Percentiles rank a stretch among this genome's conserved stretches.
These are phyloP conservation scores for Suillus subluteus DNA, from an alignment of 768 basidiomycete species.

Conservation along the genomic window DNA sequence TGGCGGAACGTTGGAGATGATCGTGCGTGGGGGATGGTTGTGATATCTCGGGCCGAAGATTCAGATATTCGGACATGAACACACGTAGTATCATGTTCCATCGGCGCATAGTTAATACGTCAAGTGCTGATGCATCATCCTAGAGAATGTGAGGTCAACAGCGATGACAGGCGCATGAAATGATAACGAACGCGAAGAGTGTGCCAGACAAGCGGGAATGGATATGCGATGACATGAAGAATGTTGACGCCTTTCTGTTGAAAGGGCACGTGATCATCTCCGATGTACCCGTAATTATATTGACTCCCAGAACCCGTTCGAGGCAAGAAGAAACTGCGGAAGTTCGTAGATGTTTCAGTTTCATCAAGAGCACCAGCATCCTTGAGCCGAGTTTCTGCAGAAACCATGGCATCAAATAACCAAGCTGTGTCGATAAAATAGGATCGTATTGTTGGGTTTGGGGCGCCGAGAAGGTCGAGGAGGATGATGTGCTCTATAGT, in stretches of 20 bases:
- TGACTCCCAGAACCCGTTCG: slow-evolving; percentile 40
- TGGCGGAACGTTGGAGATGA: slow-evolving; percentile 40
- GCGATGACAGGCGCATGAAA: background rate
- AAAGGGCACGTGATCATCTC: slow-evolving; percentile 96
- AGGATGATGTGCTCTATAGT: slow-evolving; percentile 91
- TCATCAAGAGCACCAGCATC: slow-evolving; percentile 63
- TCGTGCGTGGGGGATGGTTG: slow-evolving; percentile 27
- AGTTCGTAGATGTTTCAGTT: slow-evolving; percentile 43
- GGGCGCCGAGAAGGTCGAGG: slow-evolving; percentile 87
- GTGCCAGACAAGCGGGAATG: slow-evolving; percentile 94
- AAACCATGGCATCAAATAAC: slow-evolving; percentile 81
- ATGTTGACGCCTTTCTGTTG: slow-evolving; percentile 79
- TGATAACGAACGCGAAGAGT: slow-evolving; percentile 58
- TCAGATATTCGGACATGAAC: slow-evolving; percentile 89
- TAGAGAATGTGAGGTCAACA: slow-evolving; percentile 33
- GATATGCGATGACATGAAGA: slow-evolving; percentile 86
- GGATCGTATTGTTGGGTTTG: slow-evolving; percentile 73
- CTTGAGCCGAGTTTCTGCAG: slow-evolving; percentile 73
- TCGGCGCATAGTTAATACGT: slow-evolving; percentile 80
- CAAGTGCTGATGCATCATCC: slow-evolving; percentile 90
- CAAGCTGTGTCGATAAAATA: slow-evolving; percentile 90
- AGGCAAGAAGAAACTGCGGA: slow-evolving; percentile 69
- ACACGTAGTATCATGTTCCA: slow-evolving; percentile 91
- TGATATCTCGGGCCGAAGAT: slow-evolving; percentile 55
- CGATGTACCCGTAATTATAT: slow-evolving; percentile 62